phyloP scores from a whole-genome alignment of 352 stramenopile genomes.

The Phytophthora ohioensis region DNA sequence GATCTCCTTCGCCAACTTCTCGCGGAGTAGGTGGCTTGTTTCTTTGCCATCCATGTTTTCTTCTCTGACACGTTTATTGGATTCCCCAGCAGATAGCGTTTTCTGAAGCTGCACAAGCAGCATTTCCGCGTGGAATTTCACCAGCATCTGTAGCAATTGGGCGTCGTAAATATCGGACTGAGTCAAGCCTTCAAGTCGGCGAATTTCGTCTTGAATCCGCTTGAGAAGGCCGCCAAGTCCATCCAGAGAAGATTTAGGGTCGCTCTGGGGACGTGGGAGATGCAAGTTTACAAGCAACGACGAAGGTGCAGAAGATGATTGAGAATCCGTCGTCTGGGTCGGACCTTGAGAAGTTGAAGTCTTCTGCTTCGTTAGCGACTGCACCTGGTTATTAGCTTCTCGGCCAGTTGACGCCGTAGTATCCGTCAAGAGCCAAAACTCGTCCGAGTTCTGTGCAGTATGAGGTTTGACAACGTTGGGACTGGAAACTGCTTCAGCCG shows the following conservation, averaged over 20 bases:
- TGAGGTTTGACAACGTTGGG: slow-evolving; percentile 8
- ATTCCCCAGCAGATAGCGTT: slow-evolving; percentile 11
- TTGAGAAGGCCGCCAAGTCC: slow-evolving; percentile 23
- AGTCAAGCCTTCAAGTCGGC: slow-evolving; percentile 18
- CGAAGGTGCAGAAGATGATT: slow-evolving; percentile 11
- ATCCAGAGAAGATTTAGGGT: neutral
- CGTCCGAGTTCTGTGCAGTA: neutral
- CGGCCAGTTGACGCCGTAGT: neutral
- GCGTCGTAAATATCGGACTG: slow-evolving; percentile 39
- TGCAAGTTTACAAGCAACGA: slow-evolving; percentile 17
- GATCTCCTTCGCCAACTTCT: slow-evolving; percentile 41
- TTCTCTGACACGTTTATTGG: slow-evolving; percentile 18
- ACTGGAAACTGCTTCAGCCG: neutral
- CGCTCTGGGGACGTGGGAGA: neutral
- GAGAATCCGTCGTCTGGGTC: neutral
- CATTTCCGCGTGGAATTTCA: slow-evolving; percentile 48
- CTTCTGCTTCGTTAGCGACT: slow-evolving; percentile 24
- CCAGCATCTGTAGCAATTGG: slow-evolving; percentile 44
- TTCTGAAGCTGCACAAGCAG: slow-evolving; percentile 31
- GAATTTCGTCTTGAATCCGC: slow-evolving; percentile 42
- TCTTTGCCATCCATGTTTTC: slow-evolving; percentile 19
- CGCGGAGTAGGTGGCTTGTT: slow-evolving; percentile 26
- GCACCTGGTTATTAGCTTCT: neutral
- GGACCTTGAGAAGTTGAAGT: slow-evolving; percentile 18
- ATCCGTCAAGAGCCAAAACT: slow-evolving; percentile 26